Evolutionary conservation across 306 rosid genomes (phyloP), one percentile per base, ranked within the genome.

Genomic region (Acacia acuminata): DNA sequence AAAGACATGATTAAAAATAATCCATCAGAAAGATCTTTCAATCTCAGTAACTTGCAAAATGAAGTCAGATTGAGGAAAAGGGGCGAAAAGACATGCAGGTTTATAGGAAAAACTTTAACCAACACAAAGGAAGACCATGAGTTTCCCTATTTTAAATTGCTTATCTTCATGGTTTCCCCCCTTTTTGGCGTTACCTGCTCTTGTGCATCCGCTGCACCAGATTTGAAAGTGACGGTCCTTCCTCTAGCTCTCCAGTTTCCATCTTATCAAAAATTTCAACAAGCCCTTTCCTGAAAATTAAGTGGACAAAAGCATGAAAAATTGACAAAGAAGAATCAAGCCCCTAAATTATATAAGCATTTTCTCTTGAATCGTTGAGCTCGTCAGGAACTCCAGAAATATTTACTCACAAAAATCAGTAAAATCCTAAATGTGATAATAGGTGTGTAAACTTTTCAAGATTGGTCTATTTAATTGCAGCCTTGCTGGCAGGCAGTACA

Each of bases 191-290:
- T 65, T 72, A 92, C 98, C 97, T 94, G 81, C 87, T 89, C 83
- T 79, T 82, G 79, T 94, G 98, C 95, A 92, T 92, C 82, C 42
- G 84, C 90, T 72, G 90, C 67, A 94, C 94, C 71, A 82, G 78
- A 80, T 84, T 63, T 76, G 97, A 87, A 79, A 91, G 48, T 3
- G 83, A 78, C 43, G 78, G 30, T 86, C 91, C 94, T 89, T 90
- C 96, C 71, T 66, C 75, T 73, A 90, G 90, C 79, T 83, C 82
- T 75, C 94, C 94, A 53, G 78, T 83, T 81, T 91, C 97, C 82
- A 94, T 84, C 91, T 73, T 90, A 87, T 91, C 92, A 82, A 94
- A 94, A 81, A 91, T 56, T 83, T 82, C 89, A 85, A 92, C 94
- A 5, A 94, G 97, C 82, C 94, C 94, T 88, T 89, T 91, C 90